These are phyloP conservation scores for Mucor racemosus DNA, from an alignment of 371 early-diverging fungal species.

Conservation along the genomic window DNA sequence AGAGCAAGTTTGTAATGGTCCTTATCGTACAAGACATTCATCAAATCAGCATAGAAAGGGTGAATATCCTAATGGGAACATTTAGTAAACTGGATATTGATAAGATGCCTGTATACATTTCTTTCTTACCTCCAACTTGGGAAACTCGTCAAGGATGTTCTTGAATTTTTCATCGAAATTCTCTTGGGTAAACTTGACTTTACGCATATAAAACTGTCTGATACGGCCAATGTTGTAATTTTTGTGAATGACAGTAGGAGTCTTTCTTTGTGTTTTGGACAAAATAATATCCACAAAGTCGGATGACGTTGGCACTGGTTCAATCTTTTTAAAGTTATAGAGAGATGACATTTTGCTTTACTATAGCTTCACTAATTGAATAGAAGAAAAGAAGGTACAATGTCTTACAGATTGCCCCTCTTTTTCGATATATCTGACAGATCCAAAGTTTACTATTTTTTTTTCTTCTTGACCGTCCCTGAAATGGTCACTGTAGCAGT, in stretches of 20 bases:
- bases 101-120: too few relatives aligned
- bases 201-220: constrained; percentile 99
- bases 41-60: constrained; percentile 99
- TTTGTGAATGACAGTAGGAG: constrained; percentile 98
- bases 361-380: too few relatives aligned
- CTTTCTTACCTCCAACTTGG: constrained; percentile 92
- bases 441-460: too few relatives aligned
- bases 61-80: constrained; percentile 86
- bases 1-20: constrained; percentile 99
- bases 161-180: constrained; percentile 96
- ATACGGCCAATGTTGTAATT: constrained; percentile 97
- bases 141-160: constrained; percentile 96
- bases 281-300: constrained; percentile 99
- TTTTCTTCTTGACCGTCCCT: neutral
- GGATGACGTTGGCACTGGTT: constrained; percentile 91
- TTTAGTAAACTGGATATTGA: too few relatives aligned
- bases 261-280: constrained; percentile 99
- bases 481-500: neutral
- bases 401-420: too few relatives aligned
- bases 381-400: too few relatives aligned
- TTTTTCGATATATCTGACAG: too few relatives aligned
- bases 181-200: constrained; percentile 99
- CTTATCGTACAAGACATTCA: constrained; percentile 99
- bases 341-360: constrained; percentile 39
- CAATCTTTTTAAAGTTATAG: constrained; percentile 98